These are phyloP conservation scores for Cyclanthera cordifolia DNA, from an alignment of 306 rosid species.

Conservation along the genomic window DNA sequence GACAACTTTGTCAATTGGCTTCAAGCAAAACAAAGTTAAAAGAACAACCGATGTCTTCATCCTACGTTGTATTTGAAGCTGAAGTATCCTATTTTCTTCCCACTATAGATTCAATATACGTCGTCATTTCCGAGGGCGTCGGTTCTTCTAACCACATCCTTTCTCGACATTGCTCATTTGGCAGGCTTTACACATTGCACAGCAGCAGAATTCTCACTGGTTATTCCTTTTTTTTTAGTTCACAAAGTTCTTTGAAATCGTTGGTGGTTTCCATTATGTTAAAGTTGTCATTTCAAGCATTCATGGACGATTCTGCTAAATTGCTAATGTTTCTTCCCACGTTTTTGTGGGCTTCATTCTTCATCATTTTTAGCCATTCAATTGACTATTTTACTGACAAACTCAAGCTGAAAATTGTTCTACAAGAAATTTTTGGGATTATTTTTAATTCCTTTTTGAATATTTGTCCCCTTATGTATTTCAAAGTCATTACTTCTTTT, in stretches of 20 bases:
- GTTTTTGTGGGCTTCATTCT: not conserved
- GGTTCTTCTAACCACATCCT: not conserved
- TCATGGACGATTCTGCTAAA: not conserved
- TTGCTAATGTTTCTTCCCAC: not conserved
- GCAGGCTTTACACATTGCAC: slow-evolving; percentile 31
- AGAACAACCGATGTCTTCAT: slow-evolving; percentile 18
- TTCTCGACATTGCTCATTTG: slow-evolving; percentile 13
- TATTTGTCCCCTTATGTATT: too few species aligned
- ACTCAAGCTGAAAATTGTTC: too few species aligned
- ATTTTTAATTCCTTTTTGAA: too few species aligned
- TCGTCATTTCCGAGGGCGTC: not conserved
- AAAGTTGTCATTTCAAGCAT: slow-evolving; percentile 2
- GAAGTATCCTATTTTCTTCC: slow-evolving; percentile 13
- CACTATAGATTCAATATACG: not conserved
- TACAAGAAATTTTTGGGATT: too few species aligned
- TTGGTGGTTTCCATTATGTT: slow-evolving; percentile 4
- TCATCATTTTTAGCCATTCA: not conserved
- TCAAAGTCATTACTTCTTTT: too few species aligned
- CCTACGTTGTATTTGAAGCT: slow-evolving; percentile 34
- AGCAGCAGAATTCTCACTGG: not conserved
- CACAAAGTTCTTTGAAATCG: not conserved
- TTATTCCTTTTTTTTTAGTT: not conserved
- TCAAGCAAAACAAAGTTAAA: slow-evolving; percentile 38
- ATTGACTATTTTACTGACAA: not conserved
- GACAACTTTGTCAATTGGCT: slow-evolving; percentile 94